Conservation (phyloP, 1,284 basidiomycete species). For the Leccinum fallax region DNA sequence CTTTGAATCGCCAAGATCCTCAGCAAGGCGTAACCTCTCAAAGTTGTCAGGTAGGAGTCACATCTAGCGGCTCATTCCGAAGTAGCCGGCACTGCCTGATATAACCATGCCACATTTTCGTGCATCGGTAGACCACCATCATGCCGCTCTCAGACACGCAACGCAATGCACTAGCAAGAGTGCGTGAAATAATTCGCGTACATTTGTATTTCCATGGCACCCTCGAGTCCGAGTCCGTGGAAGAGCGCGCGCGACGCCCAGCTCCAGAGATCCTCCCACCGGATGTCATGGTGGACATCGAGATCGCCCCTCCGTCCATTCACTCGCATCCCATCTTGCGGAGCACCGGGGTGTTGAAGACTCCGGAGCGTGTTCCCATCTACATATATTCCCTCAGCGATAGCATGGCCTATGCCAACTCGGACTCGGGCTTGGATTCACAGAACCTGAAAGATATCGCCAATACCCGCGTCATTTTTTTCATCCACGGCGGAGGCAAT, state of each 20-base stretch:
- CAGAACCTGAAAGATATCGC: background rate
- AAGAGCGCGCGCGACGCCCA: constrained; percentile 21
- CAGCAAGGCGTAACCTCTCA: background rate
- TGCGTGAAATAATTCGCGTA: background rate
- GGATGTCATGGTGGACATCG: constrained; percentile 18
- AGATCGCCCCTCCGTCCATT: constrained; percentile 24
- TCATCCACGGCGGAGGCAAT: constrained; percentile 30
- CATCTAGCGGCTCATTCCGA: background rate
- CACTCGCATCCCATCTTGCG: constrained; percentile 14
- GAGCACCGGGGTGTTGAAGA: constrained; percentile 8
- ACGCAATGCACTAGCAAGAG: constrained; percentile 2
- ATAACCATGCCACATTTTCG: background rate
- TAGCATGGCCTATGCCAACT: background rate
- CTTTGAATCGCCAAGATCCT: background rate
- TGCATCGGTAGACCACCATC: background rate
- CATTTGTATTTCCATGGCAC: background rate
- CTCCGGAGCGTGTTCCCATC: constrained; percentile 25
- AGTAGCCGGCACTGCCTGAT: background rate
- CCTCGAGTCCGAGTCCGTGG: constrained; percentile 14
- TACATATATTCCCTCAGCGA: constrained; percentile 18
- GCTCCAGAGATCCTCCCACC: constrained; percentile 14
- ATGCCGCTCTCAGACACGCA: constrained; percentile 26
- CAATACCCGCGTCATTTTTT: constrained; percentile 23
- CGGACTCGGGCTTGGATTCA: background rate
- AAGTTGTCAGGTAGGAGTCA: background rate